These are phyloP conservation scores for Ceratocystis lukuohia DNA, from an alignment of 2,329 filamentous ascomycete species.

Conservation along the genomic window DNA sequence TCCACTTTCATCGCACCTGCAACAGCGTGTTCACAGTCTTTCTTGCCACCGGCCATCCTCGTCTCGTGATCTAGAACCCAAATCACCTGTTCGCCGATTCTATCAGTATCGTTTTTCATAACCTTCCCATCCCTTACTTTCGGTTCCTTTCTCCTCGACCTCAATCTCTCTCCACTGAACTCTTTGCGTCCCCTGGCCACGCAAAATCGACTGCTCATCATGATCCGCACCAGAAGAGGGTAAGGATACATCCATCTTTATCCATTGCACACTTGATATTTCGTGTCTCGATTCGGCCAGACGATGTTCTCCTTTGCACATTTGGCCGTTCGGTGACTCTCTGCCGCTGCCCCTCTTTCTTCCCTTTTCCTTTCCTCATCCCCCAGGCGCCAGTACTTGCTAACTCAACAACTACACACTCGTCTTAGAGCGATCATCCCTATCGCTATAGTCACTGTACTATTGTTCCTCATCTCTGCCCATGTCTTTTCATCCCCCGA, in stretches of 20 bases:
- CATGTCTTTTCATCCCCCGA: conserved; percentile 16
- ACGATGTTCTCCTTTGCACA: not conserved
- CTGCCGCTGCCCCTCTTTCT: not conserved
- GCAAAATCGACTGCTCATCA: not conserved
- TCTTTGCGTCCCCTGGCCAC: not conserved
- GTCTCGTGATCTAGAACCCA: too few relatives aligned
- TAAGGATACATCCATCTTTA: not conserved
- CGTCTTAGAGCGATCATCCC: conserved; percentile 12
- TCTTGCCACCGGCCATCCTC: too few relatives aligned
- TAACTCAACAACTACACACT: not conserved
- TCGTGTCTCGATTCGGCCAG: not conserved
- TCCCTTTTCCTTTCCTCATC: not conserved
- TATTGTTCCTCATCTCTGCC: conserved; percentile 18
- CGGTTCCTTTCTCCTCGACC: too few relatives aligned
- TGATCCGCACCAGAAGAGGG: conserved; percentile 19
- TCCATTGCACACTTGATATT: not conserved
- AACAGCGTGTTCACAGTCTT: too few relatives aligned
- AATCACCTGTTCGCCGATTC: too few relatives aligned
- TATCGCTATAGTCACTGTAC: conserved; percentile 15
- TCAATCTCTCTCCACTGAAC: not conserved
- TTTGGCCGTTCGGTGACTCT: not conserved
- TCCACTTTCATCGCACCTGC: not conserved
- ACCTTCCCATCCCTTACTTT: not conserved
- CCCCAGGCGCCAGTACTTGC: not conserved
- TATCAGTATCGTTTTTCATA: not conserved